Base-by-base conservation (phyloP, 306 rosid genomes). In the Abrus pulchellus region DNA sequence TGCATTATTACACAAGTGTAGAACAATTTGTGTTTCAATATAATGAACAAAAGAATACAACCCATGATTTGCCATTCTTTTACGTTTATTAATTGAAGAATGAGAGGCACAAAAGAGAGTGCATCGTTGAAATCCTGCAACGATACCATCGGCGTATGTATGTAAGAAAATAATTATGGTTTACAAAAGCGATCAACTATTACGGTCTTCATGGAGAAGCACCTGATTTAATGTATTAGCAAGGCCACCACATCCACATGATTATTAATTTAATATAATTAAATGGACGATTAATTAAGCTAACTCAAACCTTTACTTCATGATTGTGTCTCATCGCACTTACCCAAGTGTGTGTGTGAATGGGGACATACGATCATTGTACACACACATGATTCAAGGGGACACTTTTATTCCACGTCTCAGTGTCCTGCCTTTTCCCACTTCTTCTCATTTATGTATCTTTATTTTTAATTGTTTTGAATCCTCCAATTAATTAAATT, bases 391-490 rank as follows among this genome's bases (percentile, higher is more conserved):
- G 80, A 61, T 49, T 64, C 53, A 49, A 63, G 81, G 63, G 74
- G 36, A 54, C 43, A 77, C 54, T 76, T 49, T 77, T 12, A 38
- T 50, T 65, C 81, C 82, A 54, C 74, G 67, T 73, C 13, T 53
- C 38, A 1, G 5, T 12, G 44, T 45, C 65, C 77, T n/a, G 9
- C 59, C 20, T 11, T 27, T 56, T 10, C 64, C 54, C 45, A 52
- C 62, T 64, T 64, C 45, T 63, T 14, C 60, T 20, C 28, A 34
- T 63, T 36, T 50, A 53, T 38, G 6, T 9, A 48, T 36, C 7
- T 61, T 55, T 5, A 20, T 54, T 55, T 40, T 40, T 36, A 20
- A 9, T 27, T 5, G 7, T 64, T n/a, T 8, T 65, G 0, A 64
- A 38, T 40, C 6, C 57, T 5, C 14, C 30, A 55, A 28, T 29